Percentiles rank a stretch among this genome's conserved stretches.
phyloP scores from a whole-genome alignment of 768 basidiomycete genomes.

The Macrolepiota fuliginosa region DNA sequence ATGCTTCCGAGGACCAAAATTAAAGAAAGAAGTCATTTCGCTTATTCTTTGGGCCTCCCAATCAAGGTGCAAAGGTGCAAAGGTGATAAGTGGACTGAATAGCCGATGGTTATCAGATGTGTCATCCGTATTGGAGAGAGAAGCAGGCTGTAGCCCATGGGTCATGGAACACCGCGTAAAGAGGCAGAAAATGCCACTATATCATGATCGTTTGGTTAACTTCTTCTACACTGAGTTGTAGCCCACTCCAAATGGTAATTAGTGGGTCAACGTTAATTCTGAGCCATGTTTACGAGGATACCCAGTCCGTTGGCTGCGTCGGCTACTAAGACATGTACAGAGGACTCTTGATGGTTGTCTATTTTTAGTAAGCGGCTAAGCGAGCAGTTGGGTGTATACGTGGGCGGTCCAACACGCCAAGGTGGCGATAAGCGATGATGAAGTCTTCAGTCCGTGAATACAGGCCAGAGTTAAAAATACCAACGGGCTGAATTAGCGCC shows the following conservation, averaged over 20 bases:
- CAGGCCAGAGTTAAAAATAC: neutral
- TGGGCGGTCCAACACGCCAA: neutral
- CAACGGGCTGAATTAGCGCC: neutral
- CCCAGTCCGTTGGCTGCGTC: neutral
- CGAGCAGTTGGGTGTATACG: neutral
- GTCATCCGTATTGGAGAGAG: too few species aligned
- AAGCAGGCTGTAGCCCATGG: too few species aligned
- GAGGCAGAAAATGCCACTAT: neutral
- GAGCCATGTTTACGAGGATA: neutral
- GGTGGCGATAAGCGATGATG: neutral
- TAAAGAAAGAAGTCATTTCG: neutral
- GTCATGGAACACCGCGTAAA: neutral
- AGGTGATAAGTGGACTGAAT: neutral
- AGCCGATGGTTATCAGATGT: neutral
- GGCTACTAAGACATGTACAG: neutral
- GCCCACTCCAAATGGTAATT: neutral
- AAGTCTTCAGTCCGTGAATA: neutral
- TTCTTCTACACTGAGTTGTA: neutral
- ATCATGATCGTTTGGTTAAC: neutral
- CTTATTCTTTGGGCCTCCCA: neutral
- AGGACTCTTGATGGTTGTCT: neutral
- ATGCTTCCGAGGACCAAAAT: neutral
- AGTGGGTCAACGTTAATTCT: neutral
- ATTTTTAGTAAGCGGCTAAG: neutral
- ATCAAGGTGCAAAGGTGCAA: neutral